A percentile compares a stretch with the other conserved stretches of the same genome.
Evolutionary conservation across 2,329 filamentous ascomycete genomes (phyloP).

Genomic region (Epichloe glyceriae): DNA sequence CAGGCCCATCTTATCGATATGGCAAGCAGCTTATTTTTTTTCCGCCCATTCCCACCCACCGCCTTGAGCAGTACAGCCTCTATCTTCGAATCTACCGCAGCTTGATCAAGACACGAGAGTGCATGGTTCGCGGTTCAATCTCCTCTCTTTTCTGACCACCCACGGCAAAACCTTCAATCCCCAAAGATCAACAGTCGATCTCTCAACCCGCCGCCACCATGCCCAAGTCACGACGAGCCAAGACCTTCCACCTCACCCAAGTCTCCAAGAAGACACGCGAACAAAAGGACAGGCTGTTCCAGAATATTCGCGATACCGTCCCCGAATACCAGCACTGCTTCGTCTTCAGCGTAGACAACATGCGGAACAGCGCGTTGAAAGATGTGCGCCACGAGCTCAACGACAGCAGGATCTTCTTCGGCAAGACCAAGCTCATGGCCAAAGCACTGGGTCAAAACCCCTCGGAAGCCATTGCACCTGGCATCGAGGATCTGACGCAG

Average conservation of each 20-base stretch:
- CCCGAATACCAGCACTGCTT: slow-evolving; percentile 83
- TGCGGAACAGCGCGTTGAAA: slow-evolving; percentile 95
- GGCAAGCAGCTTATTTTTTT: slow-evolving; percentile 2
- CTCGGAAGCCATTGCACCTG: slow-evolving; percentile 68
- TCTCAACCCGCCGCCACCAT: slow-evolving; percentile 37
- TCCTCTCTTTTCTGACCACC: neutral
- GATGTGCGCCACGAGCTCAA: slow-evolving; percentile 72
- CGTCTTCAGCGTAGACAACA: slow-evolving; percentile 89
- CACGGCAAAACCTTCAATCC: neutral
- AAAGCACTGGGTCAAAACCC: slow-evolving; percentile 74
- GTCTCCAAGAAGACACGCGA: slow-evolving; percentile 88
- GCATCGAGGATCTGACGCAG: slow-evolving; percentile 55
- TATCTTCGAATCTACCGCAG: neutral
- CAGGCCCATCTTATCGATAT: slow-evolving; percentile 3
- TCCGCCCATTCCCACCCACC: neutral
- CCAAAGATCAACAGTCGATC: neutral
- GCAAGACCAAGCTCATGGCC: slow-evolving; percentile 98
- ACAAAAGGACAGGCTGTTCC: slow-evolving; percentile 79
- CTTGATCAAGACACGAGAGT: neutral
- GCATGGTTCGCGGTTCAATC: too few species aligned
- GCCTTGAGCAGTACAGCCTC: neutral
- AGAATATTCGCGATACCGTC: slow-evolving; percentile 74
- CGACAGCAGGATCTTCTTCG: slow-evolving; percentile 79
- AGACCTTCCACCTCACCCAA: slow-evolving; percentile 79
- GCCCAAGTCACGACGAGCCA: slow-evolving; percentile 93